These are phyloP conservation scores for Curvularia spicifera DNA, from an alignment of 2,329 filamentous ascomycete species.

Conservation along the genomic window DNA sequence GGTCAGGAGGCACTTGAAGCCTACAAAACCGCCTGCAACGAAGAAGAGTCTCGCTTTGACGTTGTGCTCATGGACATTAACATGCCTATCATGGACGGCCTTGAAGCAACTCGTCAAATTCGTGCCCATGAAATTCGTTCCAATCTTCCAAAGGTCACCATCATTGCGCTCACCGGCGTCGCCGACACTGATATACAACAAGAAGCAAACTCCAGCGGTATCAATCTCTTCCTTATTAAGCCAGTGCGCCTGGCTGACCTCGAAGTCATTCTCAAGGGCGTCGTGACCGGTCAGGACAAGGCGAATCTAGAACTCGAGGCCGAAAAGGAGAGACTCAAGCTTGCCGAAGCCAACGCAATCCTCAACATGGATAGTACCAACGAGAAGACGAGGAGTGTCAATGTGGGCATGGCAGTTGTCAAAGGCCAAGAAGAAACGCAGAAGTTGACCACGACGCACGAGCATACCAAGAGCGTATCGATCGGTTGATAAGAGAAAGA, in stretches of 20 bases:
- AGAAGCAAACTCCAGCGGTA: slow-evolving; percentile 60
- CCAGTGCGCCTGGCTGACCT: slow-evolving; percentile 56
- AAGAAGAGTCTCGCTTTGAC: slow-evolving; percentile 31
- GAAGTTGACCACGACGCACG: slow-evolving; percentile 2
- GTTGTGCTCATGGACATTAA: slow-evolving; percentile 49
- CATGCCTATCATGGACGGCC: slow-evolving; percentile 50
- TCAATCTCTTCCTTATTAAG: slow-evolving; percentile 63
- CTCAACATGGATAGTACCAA: slow-evolving; percentile 5
- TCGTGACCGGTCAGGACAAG: slow-evolving; percentile 39
- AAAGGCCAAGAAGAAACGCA: slow-evolving; percentile 7
- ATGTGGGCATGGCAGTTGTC: slow-evolving; percentile 11
- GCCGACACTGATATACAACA: slow-evolving; percentile 58
- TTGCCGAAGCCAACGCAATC: slow-evolving; percentile 8
- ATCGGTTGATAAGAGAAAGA: background rate
- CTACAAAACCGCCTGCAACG: slow-evolving; percentile 30
- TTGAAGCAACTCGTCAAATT: slow-evolving; percentile 49
- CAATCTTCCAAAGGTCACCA: slow-evolving; percentile 51
- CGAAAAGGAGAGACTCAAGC: slow-evolving; percentile 15
- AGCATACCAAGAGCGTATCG: slow-evolving; percentile 15
- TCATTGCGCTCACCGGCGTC: slow-evolving; percentile 62
- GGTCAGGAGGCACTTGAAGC: slow-evolving; percentile 47
- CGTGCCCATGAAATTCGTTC: slow-evolving; percentile 57
- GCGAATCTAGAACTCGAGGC: slow-evolving; percentile 26
- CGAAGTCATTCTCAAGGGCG: slow-evolving; percentile 49
- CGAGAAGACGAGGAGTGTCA: slow-evolving; percentile 9